Percentiles rank a stretch among this genome's conserved stretches.
These are phyloP conservation scores for Candida nanaspora DNA, from an alignment of 805 yeast species.

Conservation along the genomic window DNA sequence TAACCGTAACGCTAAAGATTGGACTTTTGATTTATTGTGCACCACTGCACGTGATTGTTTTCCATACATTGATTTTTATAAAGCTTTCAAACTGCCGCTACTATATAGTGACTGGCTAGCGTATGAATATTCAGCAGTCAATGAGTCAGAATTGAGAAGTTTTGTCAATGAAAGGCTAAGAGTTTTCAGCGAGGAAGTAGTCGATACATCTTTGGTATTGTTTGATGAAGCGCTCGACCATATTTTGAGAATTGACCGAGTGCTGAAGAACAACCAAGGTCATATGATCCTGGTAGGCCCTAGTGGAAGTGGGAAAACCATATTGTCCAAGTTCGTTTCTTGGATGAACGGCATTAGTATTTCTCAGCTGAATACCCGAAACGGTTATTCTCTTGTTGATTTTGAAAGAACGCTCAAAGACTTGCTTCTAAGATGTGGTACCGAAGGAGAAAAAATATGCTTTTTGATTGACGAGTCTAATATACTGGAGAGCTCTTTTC, in stretches of 20 bases:
- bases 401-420: conserved; percentile 61
- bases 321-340: conserved; percentile 72
- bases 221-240: conserved; percentile 71
- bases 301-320: conserved; percentile 74
- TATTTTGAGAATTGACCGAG: conserved; percentile 72
- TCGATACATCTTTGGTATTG: conserved; percentile 51
- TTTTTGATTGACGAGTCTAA: conserved; percentile 77
- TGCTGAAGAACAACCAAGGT: conserved; percentile 79
- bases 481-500: conserved; percentile 65
- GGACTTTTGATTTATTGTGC: conserved; percentile 38
- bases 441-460: conserved; percentile 55
- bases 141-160: conserved; percentile 34
- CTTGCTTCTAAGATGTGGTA: conserved; percentile 42
- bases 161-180: conserved; percentile 60
- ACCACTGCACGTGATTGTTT: conserved; percentile 33
- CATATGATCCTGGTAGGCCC: conserved; percentile 83
- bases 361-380: conserved; percentile 48
- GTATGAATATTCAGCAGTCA: conserved; percentile 50
- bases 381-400: conserved; percentile 47
- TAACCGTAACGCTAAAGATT: conserved; percentile 32
- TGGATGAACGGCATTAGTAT: conserved; percentile 81
- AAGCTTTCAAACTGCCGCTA: conserved; percentile 42
- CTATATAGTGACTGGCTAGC: conserved; percentile 74
- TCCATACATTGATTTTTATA: conserved; percentile 33
- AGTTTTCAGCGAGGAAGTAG: conserved; percentile 74